A percentile compares a stretch with the other conserved stretches of the same genome.
phyloP scores from a whole-genome alignment of 495 filamentous ascomycete species.

The Evansstolkia leycettana region DNA sequence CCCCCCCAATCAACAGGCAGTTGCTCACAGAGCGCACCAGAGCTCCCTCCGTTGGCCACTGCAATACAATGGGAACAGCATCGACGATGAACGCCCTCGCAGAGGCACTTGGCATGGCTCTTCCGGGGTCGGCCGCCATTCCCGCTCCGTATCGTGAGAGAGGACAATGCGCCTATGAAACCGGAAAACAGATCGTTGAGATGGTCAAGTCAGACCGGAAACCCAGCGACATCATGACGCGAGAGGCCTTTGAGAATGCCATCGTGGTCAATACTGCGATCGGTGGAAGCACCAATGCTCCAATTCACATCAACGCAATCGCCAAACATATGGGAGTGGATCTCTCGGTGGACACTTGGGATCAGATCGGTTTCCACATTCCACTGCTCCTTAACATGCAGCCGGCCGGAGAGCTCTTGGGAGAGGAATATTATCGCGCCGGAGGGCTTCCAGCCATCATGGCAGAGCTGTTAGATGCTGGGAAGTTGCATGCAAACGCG shows the following conservation, averaged over 20 bases:
- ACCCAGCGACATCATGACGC: slow-evolving; percentile 43
- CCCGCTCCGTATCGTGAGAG: slow-evolving; percentile 41
- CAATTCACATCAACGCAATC: slow-evolving; percentile 43
- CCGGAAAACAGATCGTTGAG: slow-evolving; percentile 40
- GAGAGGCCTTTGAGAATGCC: slow-evolving; percentile 42
- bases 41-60: slow-evolving; percentile 40
- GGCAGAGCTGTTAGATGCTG: slow-evolving; percentile 37
- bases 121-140: slow-evolving; percentile 42
- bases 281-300: slow-evolving; percentile 44
- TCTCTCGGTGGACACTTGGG: slow-evolving; percentile 41
- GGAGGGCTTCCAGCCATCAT: slow-evolving; percentile 43
- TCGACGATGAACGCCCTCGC: slow-evolving; percentile 46
- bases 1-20: background rate
- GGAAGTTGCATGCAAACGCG: slow-evolving; percentile 24
- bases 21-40: slow-evolving; percentile 7
- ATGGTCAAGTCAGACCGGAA: slow-evolving; percentile 42
- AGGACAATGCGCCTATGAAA: slow-evolving; percentile 41
- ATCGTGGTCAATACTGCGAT: slow-evolving; percentile 42
- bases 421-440: slow-evolving; percentile 41
- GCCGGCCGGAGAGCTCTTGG: slow-evolving; percentile 37
- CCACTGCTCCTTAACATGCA: slow-evolving; percentile 43
- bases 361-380: slow-evolving; percentile 33
- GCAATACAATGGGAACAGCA: slow-evolving; percentile 47
- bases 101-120: slow-evolving; percentile 44
- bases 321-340: slow-evolving; percentile 41